Conservation (phyloP, 257 asterid genomes). For the Solanum tacnaense region DNA sequence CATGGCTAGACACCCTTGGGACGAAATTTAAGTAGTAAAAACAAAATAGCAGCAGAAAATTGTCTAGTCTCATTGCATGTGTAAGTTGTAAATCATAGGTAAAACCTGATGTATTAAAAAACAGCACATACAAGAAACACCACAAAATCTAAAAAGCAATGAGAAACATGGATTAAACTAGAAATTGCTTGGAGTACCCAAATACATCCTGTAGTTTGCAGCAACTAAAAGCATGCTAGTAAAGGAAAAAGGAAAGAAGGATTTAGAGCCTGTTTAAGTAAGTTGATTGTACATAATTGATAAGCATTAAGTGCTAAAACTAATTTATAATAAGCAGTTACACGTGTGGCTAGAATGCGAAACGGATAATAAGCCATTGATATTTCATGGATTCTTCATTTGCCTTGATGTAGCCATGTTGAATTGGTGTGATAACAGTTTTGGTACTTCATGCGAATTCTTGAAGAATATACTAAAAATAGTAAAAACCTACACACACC, state of each 20-base stretch:
- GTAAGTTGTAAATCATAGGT: not conserved
- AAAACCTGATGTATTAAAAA: not conserved
- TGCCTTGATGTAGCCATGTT: not conserved
- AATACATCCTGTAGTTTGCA: not conserved
- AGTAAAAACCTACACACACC: not conserved
- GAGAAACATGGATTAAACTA: not conserved
- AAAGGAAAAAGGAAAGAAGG: not conserved
- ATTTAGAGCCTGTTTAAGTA: not conserved
- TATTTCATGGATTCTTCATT: not conserved
- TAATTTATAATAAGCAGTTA: not conserved
- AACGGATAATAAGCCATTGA: not conserved
- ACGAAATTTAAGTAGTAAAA: not conserved
- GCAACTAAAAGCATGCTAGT: not conserved
- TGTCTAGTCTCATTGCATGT: not conserved
- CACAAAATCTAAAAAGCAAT: not conserved
- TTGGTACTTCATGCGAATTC: not conserved
- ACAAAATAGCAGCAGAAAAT: not conserved
- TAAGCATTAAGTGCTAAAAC: not conserved
- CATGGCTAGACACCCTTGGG: not conserved
- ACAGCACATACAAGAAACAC: not conserved
- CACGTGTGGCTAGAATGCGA: not conserved
- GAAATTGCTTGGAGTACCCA: not conserved
- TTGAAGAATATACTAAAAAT: not conserved
- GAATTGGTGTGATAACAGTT: not conserved
- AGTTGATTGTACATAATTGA: not conserved